phyloP scores from a whole-genome alignment of 129 eudicot genomes.

The Ambrosia trifida region DNA sequence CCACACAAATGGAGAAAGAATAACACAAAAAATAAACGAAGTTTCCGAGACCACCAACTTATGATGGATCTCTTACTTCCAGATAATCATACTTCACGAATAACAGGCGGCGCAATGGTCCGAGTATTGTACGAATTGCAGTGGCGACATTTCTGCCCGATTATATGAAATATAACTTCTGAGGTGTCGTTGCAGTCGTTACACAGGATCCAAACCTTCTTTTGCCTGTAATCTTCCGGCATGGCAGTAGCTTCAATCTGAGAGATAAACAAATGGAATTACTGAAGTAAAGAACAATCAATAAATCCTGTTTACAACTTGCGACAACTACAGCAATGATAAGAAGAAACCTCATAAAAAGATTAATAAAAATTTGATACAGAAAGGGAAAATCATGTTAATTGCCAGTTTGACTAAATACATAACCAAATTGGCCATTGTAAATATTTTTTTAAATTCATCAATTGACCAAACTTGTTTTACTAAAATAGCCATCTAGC shows the following conservation, averaged over 20 bases:
- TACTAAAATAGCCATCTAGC: neutral
- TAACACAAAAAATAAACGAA: conserved; percentile 25
- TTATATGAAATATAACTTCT: conserved; percentile 80
- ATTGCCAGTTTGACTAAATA: neutral
- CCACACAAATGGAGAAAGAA: conserved; percentile 42
- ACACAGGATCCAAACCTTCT: conserved; percentile 97
- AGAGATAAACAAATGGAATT: conserved; percentile 17
- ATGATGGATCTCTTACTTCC: neutral
- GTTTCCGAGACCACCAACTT: conserved; percentile 16
- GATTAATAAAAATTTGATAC: neutral
- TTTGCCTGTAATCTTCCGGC: conserved; percentile 87
- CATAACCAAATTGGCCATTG: neutral
- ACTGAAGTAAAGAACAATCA: neutral
- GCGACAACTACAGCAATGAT: neutral
- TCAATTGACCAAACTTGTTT: neutral
- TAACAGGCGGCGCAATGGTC: conserved; percentile 72
- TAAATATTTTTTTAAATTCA: neutral
- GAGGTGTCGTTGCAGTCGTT: conserved; percentile 96
- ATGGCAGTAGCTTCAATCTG: conserved; percentile 87
- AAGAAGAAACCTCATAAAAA: neutral
- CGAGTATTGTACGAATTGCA: conserved; percentile 91
- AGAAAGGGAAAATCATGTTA: neutral
- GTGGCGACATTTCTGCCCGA: conserved; percentile 94
- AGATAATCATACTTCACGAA: conserved; percentile 47
- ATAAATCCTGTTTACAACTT: neutral